Base-by-base conservation (phyloP, 495 filamentous ascomycete species). In the Hypoxylon crocopeplum region DNA sequence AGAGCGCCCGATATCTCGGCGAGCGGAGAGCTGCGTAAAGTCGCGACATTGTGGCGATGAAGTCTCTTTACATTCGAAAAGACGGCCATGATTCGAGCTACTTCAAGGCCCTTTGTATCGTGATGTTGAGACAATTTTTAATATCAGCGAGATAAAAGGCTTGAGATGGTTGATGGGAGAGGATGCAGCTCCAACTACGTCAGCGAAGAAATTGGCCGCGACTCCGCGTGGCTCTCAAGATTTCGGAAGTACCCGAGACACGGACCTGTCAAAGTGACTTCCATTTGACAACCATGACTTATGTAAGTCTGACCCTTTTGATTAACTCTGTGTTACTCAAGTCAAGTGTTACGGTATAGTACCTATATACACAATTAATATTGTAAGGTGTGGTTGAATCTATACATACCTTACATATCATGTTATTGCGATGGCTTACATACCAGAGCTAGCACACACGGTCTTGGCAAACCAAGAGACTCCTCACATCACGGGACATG, bases 1-100 rank as follows among this genome's bases (percentile, higher is more conserved):
- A 98, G 79, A 0, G 92, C 87, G 36, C 93, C 93, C 8, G 92
- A 93, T 57, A 98, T 86, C 77, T 98, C 93, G 20, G 87, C 78
- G 13, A 92, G 75, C 62, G 91, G 89, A 0, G 72, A 70, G 39
- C 50, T 67, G 25, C 72, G 73, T 12, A 83, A 52, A 12, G 75
- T 79, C 30, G 60, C 29, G 59, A 81, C 66, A 72, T 82, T 83
- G 53, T 79, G 71, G 39, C 69, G 67, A 54, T 77, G 69, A 27
- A 73, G 54, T 54, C 64, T 68, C 52, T 66, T 69, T 36, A 77
- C 40, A 34, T 68, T 61, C 3, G 64, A 49, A 36, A 70, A 7
- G 30, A 63, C 53, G 12, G 58, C 20, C 64, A 70, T 70, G n/a
- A n/a, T n/a, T n/a, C n/a, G n/a, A n/a, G n/a, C n/a, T n/a, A n/a